Evolutionary conservation across 2,329 filamentous ascomycete genomes (phyloP).

Genomic region (Aspergillus aculeatus): DNA sequence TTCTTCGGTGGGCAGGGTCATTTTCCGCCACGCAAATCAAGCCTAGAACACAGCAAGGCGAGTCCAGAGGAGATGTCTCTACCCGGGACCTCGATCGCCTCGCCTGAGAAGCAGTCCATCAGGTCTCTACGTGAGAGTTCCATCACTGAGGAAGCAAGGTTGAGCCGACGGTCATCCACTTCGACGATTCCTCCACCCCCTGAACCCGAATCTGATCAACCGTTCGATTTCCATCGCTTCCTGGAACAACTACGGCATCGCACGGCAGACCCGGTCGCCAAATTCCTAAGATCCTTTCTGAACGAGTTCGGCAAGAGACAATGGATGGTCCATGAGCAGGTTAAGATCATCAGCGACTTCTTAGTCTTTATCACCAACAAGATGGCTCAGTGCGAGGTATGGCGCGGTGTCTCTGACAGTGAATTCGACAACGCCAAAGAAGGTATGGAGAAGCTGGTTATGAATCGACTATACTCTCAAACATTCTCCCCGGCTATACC

Average conservation of each 20-base stretch:
- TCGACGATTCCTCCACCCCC: slow-evolving; percentile 61
- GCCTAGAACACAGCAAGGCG: slow-evolving; percentile 68
- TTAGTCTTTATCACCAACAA: slow-evolving; percentile 96
- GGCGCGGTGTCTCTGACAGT: slow-evolving; percentile 90
- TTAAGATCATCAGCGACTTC: slow-evolving; percentile 98
- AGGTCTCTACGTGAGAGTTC: slow-evolving; percentile 25
- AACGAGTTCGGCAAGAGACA: slow-evolving; percentile 95
- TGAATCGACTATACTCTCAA: slow-evolving; percentile 94
- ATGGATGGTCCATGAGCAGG: slow-evolving; percentile 99
- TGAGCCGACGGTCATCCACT: slow-evolving; percentile 35
- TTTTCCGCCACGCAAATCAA: slow-evolving; percentile 82
- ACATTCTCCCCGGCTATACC: slow-evolving; percentile 95
- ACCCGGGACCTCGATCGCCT: slow-evolving; percentile 13
- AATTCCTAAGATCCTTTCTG: slow-evolving; percentile 91
- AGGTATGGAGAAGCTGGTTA: slow-evolving; percentile 99
- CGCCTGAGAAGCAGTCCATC: slow-evolving; percentile 23
- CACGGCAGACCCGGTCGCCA: slow-evolving; percentile 95
- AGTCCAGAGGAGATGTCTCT: slow-evolving; percentile 31
- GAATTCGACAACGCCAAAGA: slow-evolving; percentile 98
- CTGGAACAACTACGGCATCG: slow-evolving; percentile 93
- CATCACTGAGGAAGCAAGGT: slow-evolving; percentile 25
- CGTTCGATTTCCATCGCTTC: slow-evolving; percentile 97
- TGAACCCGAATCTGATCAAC: slow-evolving; percentile 77
- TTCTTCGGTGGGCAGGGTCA: slow-evolving; percentile 64
- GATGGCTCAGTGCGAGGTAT: slow-evolving; percentile 96